Evolutionary conservation across 2,329 filamentous ascomycete genomes (phyloP).

Genomic region (Colletotrichum karsti): DNA sequence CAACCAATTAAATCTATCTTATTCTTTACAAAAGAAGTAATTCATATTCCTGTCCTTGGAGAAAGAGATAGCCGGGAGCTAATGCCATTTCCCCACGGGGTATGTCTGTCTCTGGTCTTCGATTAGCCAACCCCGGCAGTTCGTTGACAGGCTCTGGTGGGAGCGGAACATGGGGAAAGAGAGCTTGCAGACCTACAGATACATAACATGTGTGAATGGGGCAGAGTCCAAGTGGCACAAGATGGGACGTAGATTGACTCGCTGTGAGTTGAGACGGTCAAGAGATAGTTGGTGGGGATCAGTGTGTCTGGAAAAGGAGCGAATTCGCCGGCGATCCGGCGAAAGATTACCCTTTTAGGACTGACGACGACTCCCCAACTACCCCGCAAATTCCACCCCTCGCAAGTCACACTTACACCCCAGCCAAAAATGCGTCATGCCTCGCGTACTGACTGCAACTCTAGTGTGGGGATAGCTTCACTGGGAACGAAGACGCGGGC

Average conservation of each 20-base stretch:
- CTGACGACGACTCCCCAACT: neutral
- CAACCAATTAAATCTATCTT: neutral
- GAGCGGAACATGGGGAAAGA: neutral
- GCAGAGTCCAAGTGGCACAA: neutral
- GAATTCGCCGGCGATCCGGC: neutral
- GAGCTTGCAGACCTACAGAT: neutral
- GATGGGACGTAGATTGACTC: neutral
- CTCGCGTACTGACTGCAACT: too few species aligned
- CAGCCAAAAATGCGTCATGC: neutral
- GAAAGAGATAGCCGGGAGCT: neutral
- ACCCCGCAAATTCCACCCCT: neutral
- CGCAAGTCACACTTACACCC: neutral
- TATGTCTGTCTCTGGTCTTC: neutral
- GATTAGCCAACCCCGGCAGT: neutral
- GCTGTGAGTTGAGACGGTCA: neutral
- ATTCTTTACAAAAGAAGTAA: too few species aligned
- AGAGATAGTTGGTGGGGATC: neutral
- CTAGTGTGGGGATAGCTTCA: too few species aligned
- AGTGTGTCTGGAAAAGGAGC: neutral
- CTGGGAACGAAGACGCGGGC: too few species aligned
- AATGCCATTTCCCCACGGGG: neutral
- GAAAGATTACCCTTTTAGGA: neutral
- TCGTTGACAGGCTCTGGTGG: neutral
- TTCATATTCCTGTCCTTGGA: neutral
- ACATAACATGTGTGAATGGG: neutral